These are phyloP conservation scores for Postia placenta DNA, from an alignment of 768 basidiomycete species.

Conservation along the genomic window DNA sequence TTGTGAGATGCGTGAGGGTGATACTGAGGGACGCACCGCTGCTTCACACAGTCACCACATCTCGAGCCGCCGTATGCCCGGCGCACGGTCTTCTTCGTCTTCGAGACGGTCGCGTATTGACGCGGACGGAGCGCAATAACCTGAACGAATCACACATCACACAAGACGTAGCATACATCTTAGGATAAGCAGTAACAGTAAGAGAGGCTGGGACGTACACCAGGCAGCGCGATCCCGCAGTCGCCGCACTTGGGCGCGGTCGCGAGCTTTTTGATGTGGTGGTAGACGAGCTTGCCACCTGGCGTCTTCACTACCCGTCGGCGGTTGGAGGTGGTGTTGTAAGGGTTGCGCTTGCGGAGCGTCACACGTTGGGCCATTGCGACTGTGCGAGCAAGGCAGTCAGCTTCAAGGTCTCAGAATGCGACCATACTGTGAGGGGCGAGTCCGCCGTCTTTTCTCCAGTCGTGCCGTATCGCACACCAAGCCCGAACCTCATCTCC, in stretches of 20 bases:
- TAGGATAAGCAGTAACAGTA: too few species aligned
- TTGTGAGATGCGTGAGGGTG: slow-evolving; percentile 1
- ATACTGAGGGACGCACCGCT: slow-evolving; percentile 58
- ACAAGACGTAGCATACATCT: too few species aligned
- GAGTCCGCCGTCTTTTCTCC: too few species aligned
- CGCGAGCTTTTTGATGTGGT: slow-evolving; percentile 93
- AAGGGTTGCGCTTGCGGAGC: slow-evolving; percentile 95
- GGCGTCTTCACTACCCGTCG: slow-evolving; percentile 96
- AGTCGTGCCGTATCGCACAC: too few species aligned
- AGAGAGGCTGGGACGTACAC: slow-evolving; percentile 73
- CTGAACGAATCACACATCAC: too few species aligned
- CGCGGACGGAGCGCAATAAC: slow-evolving; percentile 94
- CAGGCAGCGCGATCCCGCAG: slow-evolving; percentile 89
- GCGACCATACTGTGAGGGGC: too few species aligned
- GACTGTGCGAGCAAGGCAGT: too few species aligned
- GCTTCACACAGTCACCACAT: slow-evolving; percentile 93
- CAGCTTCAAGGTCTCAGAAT: too few species aligned
- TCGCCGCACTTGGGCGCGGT: slow-evolving; percentile 97
- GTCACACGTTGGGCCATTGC: slow-evolving; percentile 98
- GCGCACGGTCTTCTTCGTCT: slow-evolving; percentile 94
- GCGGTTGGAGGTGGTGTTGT: slow-evolving; percentile 97
- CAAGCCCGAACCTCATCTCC: not conserved
- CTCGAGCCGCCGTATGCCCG: slow-evolving; percentile 97
- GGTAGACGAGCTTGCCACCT: slow-evolving; percentile 96
- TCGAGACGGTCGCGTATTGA: slow-evolving; percentile 92